Evolutionary conservation across 1,139 yeast species (phyloP).

Genomic region (Hemisphaericaspora subhashii): DNA sequence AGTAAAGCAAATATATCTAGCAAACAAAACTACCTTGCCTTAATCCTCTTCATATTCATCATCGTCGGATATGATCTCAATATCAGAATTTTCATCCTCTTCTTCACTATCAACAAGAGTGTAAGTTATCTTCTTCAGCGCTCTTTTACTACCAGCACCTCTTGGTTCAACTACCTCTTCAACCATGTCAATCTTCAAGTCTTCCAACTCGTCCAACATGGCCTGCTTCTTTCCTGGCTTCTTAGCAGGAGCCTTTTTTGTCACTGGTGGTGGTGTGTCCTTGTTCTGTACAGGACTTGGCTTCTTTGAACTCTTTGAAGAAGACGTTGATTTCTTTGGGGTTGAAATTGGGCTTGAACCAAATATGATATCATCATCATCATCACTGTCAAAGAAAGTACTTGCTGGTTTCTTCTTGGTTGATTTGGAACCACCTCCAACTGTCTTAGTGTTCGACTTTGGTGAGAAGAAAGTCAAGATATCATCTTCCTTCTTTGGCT

Average conservation of each 20-base stretch:
- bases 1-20: neutral
- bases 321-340: conserved; percentile 1
- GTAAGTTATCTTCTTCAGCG: conserved; percentile 8
- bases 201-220: conserved; percentile 17
- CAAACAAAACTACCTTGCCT: neutral
- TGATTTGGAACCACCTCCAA: neutral
- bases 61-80: conserved; percentile 9
- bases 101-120: conserved; percentile 12
- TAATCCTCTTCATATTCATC: conserved; percentile 10
- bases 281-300: neutral
- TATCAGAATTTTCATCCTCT: conserved; percentile 10
- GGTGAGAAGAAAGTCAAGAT: conserved; percentile 16
- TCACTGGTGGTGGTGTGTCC: neutral
- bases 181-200: conserved; percentile 13
- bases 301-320: conserved; percentile 4
- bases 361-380: conserved; percentile 14
- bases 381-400: conserved; percentile 14
- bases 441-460: conserved; percentile 5
- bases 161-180: conserved; percentile 2
- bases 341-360: conserved; percentile 6
- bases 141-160: conserved; percentile 7
- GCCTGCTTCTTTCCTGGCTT: conserved; percentile 9
- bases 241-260: conserved; percentile 2
- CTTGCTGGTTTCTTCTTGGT: conserved; percentile 5
- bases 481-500: conserved; percentile 9